Evolutionary conservation across 352 stramenopile species (phyloP).

Genomic region (Phytophthora fragariae): DNA sequence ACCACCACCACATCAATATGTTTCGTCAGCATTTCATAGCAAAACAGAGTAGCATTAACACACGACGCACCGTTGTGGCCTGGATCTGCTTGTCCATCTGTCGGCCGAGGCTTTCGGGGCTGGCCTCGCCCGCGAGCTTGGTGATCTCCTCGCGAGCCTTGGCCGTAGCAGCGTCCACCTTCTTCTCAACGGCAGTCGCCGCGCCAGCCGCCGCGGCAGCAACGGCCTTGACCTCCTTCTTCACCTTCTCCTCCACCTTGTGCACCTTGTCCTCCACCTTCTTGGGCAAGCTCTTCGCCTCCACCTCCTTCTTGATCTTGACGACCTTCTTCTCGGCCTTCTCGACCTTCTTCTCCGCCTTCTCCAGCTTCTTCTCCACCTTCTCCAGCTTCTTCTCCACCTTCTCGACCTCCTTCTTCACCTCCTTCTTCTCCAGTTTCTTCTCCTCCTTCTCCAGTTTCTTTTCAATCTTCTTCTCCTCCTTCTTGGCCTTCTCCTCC

Average conservation of each 20-base stretch:
- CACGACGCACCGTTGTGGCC: slow-evolving; percentile 57
- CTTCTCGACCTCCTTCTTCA: background rate
- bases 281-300: slow-evolving; percentile 34
- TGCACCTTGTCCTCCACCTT: slow-evolving; percentile 33
- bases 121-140: slow-evolving; percentile 61
- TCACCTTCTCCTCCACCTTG: slow-evolving; percentile 43
- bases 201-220: slow-evolving; percentile 33
- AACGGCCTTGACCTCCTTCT: slow-evolving; percentile 45
- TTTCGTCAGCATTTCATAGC: slow-evolving; percentile 4
- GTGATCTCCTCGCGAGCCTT: slow-evolving; percentile 72
- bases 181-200: slow-evolving; percentile 58
- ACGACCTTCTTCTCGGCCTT: slow-evolving; percentile 32
- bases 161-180: slow-evolving; percentile 63
- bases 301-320: slow-evolving; percentile 29
- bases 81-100: slow-evolving; percentile 76
- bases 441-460: slow-evolving; percentile 40
- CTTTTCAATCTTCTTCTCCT: slow-evolving; percentile 27
- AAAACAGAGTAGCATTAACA: background rate
- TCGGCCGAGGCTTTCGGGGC: slow-evolving; percentile 46
- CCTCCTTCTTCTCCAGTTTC: slow-evolving; percentile 28
- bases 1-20: background rate
- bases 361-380: slow-evolving; percentile 28
- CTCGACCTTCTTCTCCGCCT: slow-evolving; percentile 30
- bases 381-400: slow-evolving; percentile 25
- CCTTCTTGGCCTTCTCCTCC: slow-evolving; percentile 25